Evolutionary conservation across 805 yeast genomes (phyloP).

Genomic region (Teunomyces funiuensis): DNA sequence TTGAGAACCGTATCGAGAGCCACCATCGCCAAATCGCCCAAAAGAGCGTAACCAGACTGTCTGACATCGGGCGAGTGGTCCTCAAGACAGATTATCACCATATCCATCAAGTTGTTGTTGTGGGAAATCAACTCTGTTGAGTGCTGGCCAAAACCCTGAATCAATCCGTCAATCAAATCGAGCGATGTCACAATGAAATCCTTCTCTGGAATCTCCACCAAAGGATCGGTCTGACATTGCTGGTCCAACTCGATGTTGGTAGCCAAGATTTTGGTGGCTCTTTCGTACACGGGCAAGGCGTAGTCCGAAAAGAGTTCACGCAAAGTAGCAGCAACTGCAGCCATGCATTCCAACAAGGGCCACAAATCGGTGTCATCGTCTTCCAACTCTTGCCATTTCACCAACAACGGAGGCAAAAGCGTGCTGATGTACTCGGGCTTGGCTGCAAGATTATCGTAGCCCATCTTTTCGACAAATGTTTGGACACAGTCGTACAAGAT

Average conservation of each 20-base stretch:
- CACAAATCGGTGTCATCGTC: slow-evolving; percentile 86
- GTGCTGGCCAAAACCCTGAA: slow-evolving; percentile 79
- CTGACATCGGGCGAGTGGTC: slow-evolving; percentile 86
- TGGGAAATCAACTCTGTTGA: slow-evolving; percentile 54
- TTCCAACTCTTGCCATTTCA: slow-evolving; percentile 71
- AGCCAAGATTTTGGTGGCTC: slow-evolving; percentile 70
- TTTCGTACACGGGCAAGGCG: slow-evolving; percentile 80
- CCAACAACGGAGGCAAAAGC: slow-evolving; percentile 77
- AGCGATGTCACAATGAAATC: slow-evolving; percentile 87
- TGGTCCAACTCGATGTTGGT: slow-evolving; percentile 68
- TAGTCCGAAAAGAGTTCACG: slow-evolving; percentile 85
- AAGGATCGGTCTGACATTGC: slow-evolving; percentile 63
- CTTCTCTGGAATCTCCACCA: slow-evolving; percentile 75
- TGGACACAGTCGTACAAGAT: slow-evolving; percentile 88
- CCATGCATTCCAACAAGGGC: slow-evolving; percentile 91
- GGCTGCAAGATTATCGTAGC: slow-evolving; percentile 51
- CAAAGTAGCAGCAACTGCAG: slow-evolving; percentile 83
- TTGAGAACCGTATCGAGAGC: slow-evolving; percentile 45
- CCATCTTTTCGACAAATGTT: slow-evolving; percentile 78
- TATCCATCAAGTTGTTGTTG: slow-evolving; percentile 49
- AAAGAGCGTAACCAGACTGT: slow-evolving; percentile 83
- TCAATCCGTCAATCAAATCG: slow-evolving; percentile 88
- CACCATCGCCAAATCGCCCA: slow-evolving; percentile 84
- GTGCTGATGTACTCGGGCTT: slow-evolving; percentile 58
- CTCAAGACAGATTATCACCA: slow-evolving; percentile 67